Percentiles rank a stretch among this genome's conserved stretches.
Evolutionary conservation across 805 yeast genomes (phyloP).

Genomic region (Pichia membranifaciens): DNA sequence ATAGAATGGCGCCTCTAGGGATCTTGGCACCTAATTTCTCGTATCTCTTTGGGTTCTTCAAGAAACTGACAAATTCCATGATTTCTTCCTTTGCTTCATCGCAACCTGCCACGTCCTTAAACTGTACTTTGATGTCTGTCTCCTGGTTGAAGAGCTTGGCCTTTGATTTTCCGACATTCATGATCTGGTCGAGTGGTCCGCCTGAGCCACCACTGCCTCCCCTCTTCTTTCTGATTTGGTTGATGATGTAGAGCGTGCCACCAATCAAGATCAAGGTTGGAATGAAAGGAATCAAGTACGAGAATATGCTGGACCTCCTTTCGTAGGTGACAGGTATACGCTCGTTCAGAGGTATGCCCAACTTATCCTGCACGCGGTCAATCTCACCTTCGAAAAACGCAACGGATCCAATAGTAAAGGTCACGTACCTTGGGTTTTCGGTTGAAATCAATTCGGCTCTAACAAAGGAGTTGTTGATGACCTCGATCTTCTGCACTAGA

Average conservation of each 20-base stretch:
- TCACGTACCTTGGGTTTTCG: slow-evolving; percentile 27
- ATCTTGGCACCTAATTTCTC: slow-evolving; percentile 94
- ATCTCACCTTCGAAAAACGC: slow-evolving; percentile 81
- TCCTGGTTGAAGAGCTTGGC: slow-evolving; percentile 91
- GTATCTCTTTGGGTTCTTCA: slow-evolving; percentile 84
- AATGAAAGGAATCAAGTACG: slow-evolving; percentile 62
- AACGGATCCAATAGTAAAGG: slow-evolving; percentile 81
- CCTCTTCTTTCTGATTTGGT: slow-evolving; percentile 26
- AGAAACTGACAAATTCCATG: slow-evolving; percentile 93
- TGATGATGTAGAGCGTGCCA: slow-evolving; percentile 68
- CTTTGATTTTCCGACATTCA: slow-evolving; percentile 81
- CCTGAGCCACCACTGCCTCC: slow-evolving; percentile 52
- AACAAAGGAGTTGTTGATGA: slow-evolving; percentile 73
- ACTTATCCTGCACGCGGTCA: slow-evolving; percentile 67
- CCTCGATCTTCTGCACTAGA: slow-evolving; percentile 64
- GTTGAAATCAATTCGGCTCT: slow-evolving; percentile 45
- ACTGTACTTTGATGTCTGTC: slow-evolving; percentile 80
- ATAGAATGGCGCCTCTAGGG: slow-evolving; percentile 94
- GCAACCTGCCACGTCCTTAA: slow-evolving; percentile 95
- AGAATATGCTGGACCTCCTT: slow-evolving; percentile 61
- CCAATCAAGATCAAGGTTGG: slow-evolving; percentile 91
- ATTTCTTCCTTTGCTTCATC: slow-evolving; percentile 96
- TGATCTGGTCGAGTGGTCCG: slow-evolving; percentile 77
- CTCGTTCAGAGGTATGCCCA: slow-evolving; percentile 52
- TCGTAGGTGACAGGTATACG: slow-evolving; percentile 79